Conservation (phyloP, 148 eudicot genomes). For the Chenopodium suecicum region DNA sequence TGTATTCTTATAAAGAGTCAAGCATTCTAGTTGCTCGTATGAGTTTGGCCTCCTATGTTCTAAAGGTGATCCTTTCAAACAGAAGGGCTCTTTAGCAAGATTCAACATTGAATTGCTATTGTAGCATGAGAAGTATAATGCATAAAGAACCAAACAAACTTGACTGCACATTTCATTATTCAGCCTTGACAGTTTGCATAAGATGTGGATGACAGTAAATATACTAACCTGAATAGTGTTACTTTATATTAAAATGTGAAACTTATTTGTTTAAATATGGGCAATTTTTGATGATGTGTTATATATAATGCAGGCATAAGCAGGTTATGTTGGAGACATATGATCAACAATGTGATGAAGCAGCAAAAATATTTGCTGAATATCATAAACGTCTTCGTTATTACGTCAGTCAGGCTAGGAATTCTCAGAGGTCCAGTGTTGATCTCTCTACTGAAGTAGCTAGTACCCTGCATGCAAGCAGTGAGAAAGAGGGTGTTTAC, state of each 20-base stretch:
- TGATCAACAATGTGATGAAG: constrained; percentile 96
- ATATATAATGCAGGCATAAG: constrained; percentile 70
- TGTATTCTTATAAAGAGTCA: no score
- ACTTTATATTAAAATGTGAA: background rate
- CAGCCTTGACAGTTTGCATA: background rate
- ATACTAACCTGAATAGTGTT: background rate
- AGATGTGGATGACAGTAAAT: background rate
- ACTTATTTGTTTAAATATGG: background rate
- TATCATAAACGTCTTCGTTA: constrained; percentile 85
- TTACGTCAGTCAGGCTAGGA: constrained; percentile 83
- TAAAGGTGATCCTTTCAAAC: background rate
- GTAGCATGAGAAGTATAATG: background rate
- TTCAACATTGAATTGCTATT: no score
- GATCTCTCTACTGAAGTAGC: constrained; percentile 59
- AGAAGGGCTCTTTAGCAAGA: background rate
- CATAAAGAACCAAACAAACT: background rate
- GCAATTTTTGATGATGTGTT: background rate
- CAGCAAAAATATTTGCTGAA: constrained; percentile 91
- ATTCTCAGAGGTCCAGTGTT: constrained; percentile 56
- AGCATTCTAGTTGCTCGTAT: background rate
- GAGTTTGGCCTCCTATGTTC: background rate
- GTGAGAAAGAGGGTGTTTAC: constrained; percentile 71
- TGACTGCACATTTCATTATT: background rate
- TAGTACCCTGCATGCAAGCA: constrained; percentile 50
- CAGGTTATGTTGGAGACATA: constrained; percentile 90